phyloP scores from a whole-genome alignment of 106 monocot genomes.

The Iris macrosiphon region DNA sequence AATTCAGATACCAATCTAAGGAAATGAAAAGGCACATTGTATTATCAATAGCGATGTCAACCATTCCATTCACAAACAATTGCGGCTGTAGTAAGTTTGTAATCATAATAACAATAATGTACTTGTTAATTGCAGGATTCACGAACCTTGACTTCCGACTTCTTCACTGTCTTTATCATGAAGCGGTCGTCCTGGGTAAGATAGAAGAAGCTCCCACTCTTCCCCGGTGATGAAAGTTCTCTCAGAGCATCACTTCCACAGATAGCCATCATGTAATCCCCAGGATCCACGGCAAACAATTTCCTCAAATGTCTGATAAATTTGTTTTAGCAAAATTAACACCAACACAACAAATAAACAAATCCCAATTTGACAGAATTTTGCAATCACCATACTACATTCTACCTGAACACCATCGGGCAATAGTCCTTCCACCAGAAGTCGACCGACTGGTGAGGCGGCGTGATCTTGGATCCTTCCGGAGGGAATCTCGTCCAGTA shows the following conservation, averaged over 20 bases:
- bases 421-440: constrained; percentile 97
- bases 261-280: constrained; percentile 86
- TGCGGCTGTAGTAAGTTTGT: too few species aligned
- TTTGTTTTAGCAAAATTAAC: constrained; percentile 1
- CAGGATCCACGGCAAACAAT: constrained; percentile 72
- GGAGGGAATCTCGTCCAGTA: constrained; percentile 89
- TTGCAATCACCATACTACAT: not conserved
- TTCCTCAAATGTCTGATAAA: constrained; percentile 58
- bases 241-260: constrained; percentile 85
- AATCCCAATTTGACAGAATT: too few species aligned
- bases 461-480: constrained; percentile 83
- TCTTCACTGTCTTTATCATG: constrained; percentile 93
- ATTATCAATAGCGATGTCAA: too few species aligned
- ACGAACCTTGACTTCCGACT: constrained; percentile 91
- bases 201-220: constrained; percentile 96
- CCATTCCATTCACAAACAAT: too few species aligned
- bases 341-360: not conserved
- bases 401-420: constrained; percentile 83
- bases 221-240: constrained; percentile 89
- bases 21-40: too few species aligned
- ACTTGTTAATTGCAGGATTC: too few species aligned
- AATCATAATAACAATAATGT: too few species aligned
- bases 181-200: constrained; percentile 89
- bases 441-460: constrained; percentile 68
- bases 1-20: too few species aligned